phyloP scores from a whole-genome alignment of 169 alveolate genomes.

The Plasmodium relictum region DNA sequence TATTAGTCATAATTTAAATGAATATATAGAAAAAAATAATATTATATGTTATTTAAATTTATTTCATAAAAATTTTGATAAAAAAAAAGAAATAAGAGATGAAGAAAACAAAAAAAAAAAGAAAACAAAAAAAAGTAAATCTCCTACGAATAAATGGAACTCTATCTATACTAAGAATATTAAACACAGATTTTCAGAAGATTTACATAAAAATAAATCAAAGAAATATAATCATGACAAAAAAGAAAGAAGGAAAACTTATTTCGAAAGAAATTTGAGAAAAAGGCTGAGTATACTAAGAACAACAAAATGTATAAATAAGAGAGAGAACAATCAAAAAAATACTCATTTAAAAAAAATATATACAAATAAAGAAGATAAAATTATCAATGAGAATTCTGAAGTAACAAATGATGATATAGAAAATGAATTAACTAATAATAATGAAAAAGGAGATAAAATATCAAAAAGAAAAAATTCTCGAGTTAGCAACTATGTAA shows the following conservation, averaged over 20 bases:
- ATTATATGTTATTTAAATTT: slow-evolving; percentile 23
- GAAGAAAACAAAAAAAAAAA: background rate
- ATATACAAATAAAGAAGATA: background rate
- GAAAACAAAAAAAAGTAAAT: slow-evolving; percentile 7
- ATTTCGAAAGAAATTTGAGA: slow-evolving; percentile 31
- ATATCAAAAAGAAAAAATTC: background rate
- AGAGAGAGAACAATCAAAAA: background rate
- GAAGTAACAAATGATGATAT: background rate
- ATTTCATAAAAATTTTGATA: slow-evolving; percentile 11
- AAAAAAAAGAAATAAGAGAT: background rate
- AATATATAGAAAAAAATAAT: slow-evolving; percentile 38
- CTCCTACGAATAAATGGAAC: background rate
- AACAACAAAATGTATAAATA: slow-evolving; percentile 33
- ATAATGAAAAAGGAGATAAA: background rate
- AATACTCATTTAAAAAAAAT: background rate
- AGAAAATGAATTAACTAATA: background rate
- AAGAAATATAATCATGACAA: background rate
- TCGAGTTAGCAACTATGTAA: background rate
- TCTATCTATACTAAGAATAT: background rate
- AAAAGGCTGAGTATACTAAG: slow-evolving; percentile 47
- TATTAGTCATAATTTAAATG: slow-evolving; percentile 42
- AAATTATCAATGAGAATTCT: background rate
- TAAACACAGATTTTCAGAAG: slow-evolving; percentile 50
- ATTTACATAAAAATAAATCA: background rate
- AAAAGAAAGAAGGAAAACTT: slow-evolving; percentile 21